phyloP scores from a whole-genome alignment of 2,329 filamentous ascomycete species.

The Volutella citrinella region DNA sequence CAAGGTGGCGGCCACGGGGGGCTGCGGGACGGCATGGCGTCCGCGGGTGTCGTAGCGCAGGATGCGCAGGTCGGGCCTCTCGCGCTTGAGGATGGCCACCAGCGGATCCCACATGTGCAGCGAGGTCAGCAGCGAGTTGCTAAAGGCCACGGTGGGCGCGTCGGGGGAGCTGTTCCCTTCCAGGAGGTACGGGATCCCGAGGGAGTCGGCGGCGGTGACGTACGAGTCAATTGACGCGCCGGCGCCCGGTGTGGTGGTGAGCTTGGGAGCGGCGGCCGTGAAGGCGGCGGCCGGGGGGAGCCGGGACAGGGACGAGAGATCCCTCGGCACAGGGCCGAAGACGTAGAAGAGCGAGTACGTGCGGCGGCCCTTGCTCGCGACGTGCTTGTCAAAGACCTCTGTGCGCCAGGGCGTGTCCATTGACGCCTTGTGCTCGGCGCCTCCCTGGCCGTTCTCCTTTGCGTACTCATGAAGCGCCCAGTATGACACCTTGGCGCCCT shows the following conservation, averaged over 20 bases:
- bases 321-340: constrained; percentile 71
- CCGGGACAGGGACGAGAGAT: constrained; percentile 56
- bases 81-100: constrained; percentile 55
- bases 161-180: constrained; percentile 66
- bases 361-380: constrained; percentile 55
- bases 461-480: constrained; percentile 72
- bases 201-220: constrained; percentile 65
- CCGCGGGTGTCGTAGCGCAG: constrained; percentile 78
- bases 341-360: constrained; percentile 74
- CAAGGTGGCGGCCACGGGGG: constrained; percentile 52
- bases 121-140: constrained; percentile 77
- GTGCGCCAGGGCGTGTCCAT: constrained; percentile 60
- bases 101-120: constrained; percentile 80
- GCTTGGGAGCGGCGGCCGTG: constrained; percentile 51
- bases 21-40: constrained; percentile 49
- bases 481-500: constrained; percentile 48
- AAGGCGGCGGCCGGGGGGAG: constrained; percentile 49
- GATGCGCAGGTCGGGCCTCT: constrained; percentile 65
- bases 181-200: constrained; percentile 68
- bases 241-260: constrained; percentile 50
- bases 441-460: constrained; percentile 63
- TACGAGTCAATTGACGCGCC: constrained; percentile 63
- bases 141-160: constrained; percentile 71
- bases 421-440: constrained; percentile 61
- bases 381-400: constrained; percentile 56